Percentiles rank a stretch among this genome's conserved stretches.
Evolutionary conservation across 2,329 filamentous ascomycete species (phyloP).

Genomic region (Apiospora arundinis): DNA sequence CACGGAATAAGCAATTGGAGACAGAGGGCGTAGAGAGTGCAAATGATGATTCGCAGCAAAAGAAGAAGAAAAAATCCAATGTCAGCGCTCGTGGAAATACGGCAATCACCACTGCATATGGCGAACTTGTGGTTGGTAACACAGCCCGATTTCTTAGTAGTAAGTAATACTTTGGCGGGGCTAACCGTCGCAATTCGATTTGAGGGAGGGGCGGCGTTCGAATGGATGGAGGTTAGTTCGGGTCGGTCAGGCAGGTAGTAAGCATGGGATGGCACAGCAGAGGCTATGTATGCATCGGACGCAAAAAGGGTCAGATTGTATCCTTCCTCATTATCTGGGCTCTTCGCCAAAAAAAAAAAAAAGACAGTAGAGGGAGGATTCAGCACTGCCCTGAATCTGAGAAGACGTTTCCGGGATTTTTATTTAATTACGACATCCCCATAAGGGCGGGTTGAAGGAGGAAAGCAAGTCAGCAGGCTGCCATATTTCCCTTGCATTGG

Average conservation of each 20-base stretch:
- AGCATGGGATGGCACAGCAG: conserved; percentile 7
- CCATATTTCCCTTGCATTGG: conserved; percentile 19
- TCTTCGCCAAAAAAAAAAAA: too few relatives aligned
- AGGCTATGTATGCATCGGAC: conserved; percentile 2
- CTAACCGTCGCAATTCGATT: conserved; percentile 5
- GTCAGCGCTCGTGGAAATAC: conserved; percentile 4
- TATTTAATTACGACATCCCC: not conserved
- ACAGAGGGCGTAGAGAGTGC: not conserved
- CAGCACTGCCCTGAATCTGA: not conserved
- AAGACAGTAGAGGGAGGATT: too few relatives aligned
- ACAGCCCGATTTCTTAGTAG: conserved; percentile 8
- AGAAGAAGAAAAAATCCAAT: conserved; percentile 24
- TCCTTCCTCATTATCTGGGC: not conserved
- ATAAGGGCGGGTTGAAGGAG: not conserved
- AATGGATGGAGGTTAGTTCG: not conserved
- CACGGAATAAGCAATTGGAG: not conserved
- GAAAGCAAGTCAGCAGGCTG: not conserved
- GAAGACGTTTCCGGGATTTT: not conserved
- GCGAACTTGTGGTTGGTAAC: conserved; percentile 12
- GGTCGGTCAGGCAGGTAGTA: not conserved
- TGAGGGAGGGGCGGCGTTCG: not conserved
- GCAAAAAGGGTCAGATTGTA: not conserved
- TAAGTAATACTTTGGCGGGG: conserved; percentile 11
- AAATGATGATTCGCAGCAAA: not conserved
- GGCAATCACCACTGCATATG: conserved; percentile 9